Base-by-base conservation (phyloP, 2,329 filamentous ascomycete species). In the Hypoxylon sp. region DNA sequence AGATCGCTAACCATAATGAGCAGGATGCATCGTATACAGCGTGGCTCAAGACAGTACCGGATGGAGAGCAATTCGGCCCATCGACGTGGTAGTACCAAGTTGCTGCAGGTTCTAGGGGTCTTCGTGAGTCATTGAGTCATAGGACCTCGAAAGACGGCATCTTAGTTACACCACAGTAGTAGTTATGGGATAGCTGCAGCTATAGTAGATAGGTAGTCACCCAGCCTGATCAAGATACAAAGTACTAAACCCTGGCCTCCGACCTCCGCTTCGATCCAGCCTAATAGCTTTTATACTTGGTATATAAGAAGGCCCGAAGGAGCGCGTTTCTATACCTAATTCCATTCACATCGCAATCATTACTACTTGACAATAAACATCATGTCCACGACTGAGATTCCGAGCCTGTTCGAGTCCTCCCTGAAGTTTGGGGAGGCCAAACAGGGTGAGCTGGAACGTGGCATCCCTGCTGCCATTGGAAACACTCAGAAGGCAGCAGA, bases 21-120 rank as follows among this genome's bases (percentile, higher is more conserved):
- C 59, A 79, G 80, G 81, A 82, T 72, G 73, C 77, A 1, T 67
- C 72, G 17, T 76, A 74, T 59, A 70, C 70, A 0, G 76, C 77
- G 3, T 69, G 78, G 46, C 70, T 79, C 42, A 78, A 78, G 63
- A 75, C 71, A 3, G 78, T 81, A 24, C 65, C 74, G 0, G 73
- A 77, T 8, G 77, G 77, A 5, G 73, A 71, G 31, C 80, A 71
- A 17, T 81, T 83, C 68, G 81, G 81, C 11, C 81, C 81, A 9
- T 71, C 70, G 17, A 77, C 73, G 10, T 83, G 81, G 81, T 80
- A 66, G 55, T 65, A 33, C 48, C 48, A 42, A n/a, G 9, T 3
- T 17, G 24, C 19, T 17, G 22, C 53, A 61, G 14, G 37, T 17
- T 22, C 6, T 17, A 39, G 29, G 19, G 26, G 24, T 2, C 33